Conservation (phyloP, 2,329 filamentous ascomycete genomes). For the Fusarium chaquense region DNA sequence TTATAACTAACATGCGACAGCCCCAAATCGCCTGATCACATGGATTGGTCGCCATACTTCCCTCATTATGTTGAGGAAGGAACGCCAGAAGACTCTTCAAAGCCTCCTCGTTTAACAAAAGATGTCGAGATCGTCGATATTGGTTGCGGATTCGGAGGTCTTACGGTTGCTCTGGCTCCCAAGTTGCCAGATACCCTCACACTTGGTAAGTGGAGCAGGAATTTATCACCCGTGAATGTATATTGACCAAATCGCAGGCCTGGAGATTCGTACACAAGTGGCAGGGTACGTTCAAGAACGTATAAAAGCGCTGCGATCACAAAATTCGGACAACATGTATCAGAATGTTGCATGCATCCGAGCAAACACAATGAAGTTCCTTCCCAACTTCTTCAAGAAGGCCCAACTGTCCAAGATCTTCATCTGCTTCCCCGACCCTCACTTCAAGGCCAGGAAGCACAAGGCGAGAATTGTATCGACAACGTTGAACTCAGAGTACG, state of each 20-base stretch:
- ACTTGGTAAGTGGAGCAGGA: slow-evolving; percentile 69
- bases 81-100: slow-evolving; percentile 46
- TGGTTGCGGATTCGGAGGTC: slow-evolving; percentile 93
- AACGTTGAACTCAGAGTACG: slow-evolving; percentile 92
- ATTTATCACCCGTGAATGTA: background rate
- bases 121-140: slow-evolving; percentile 95
- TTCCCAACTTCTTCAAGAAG: slow-evolving; percentile 95
- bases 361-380: slow-evolving; percentile 98
- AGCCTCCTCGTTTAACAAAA: slow-evolving; percentile 57
- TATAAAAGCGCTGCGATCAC: slow-evolving; percentile 81
- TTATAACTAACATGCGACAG: slow-evolving; percentile 60
- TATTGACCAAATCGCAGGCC: slow-evolving; percentile 63
- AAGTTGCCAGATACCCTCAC: slow-evolving; percentile 84
- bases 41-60: slow-evolving; percentile 92
- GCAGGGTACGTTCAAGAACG: slow-evolving; percentile 91
- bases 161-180: slow-evolving; percentile 87
- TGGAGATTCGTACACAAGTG: slow-evolving; percentile 93
- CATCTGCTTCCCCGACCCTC: slow-evolving; percentile 97
- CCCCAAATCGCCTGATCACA: slow-evolving; percentile 80
- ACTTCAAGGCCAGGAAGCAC: slow-evolving; percentile 98
- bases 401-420: slow-evolving; percentile 90
- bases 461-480: slow-evolving; percentile 94
- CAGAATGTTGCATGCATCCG: slow-evolving; percentile 91
- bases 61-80: slow-evolving; percentile 74
- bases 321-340: slow-evolving; percentile 71